phyloP scores from a whole-genome alignment of 2,329 filamentous ascomycete genomes.

The Daldinia eschscholtzii region DNA sequence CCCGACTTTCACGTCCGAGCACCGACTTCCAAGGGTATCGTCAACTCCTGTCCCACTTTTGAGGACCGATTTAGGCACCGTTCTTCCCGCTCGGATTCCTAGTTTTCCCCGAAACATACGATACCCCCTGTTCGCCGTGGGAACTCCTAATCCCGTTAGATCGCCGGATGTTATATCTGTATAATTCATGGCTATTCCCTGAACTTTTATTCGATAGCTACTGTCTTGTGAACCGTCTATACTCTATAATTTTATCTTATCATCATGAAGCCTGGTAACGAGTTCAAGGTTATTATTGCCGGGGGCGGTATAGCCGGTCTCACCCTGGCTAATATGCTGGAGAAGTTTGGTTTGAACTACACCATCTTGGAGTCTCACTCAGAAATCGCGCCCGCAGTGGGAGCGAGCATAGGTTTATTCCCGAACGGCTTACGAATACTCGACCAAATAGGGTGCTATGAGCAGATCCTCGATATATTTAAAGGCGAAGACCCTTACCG shows the following conservation, averaged over 20 bases:
- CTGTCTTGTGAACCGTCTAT: background rate
- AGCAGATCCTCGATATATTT: background rate
- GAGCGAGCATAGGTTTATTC: background rate
- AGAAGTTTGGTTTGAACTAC: background rate
- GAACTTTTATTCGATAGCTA: background rate
- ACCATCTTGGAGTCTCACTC: background rate
- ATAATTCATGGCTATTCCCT: too few species aligned
- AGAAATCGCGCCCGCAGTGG: background rate
- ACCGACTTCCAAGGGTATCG: background rate
- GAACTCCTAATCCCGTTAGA: too few species aligned
- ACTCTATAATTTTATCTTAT: background rate
- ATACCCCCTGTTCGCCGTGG: too few species aligned
- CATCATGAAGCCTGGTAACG: background rate
- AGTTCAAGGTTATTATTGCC: slow-evolving; percentile 1
- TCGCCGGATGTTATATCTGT: background rate
- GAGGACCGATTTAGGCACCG: too few species aligned
- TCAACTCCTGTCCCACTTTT: background rate
- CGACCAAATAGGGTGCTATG: background rate
- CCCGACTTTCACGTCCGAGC: background rate
- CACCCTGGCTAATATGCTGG: background rate
- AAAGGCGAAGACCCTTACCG: background rate
- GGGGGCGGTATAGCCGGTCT: slow-evolving; percentile 1
- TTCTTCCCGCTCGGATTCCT: background rate
- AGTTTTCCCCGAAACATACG: too few species aligned
- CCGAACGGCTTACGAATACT: slow-evolving; percentile 5